Percentiles rank a stretch among this genome's conserved stretches.
Evolutionary conservation across 306 rosid species (phyloP).

Genomic region (Quercus ilex): DNA sequence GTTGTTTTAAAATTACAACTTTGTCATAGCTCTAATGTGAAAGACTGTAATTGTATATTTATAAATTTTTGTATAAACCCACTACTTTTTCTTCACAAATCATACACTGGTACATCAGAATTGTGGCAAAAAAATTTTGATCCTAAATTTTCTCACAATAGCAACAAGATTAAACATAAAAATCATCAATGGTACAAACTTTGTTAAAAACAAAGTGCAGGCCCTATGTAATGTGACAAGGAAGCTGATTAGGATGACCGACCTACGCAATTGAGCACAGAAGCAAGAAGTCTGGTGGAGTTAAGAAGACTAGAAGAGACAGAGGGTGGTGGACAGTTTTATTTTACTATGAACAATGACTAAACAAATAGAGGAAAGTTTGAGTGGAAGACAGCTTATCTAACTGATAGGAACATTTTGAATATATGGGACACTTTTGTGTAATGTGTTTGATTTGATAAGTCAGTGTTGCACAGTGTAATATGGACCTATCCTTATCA

Average conservation of each 20-base stretch:
- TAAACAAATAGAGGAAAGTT: neutral
- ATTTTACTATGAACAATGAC: neutral
- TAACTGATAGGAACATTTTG: neutral
- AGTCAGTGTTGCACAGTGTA: slow-evolving; percentile 4
- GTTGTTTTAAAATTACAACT: too few relatives aligned
- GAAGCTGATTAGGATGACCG: neutral
- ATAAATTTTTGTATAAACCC: too few relatives aligned
- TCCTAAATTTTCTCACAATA: too few relatives aligned
- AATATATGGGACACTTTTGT: neutral
- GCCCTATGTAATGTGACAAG: too few relatives aligned
- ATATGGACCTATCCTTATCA: slow-evolving; percentile 23
- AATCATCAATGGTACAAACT: too few relatives aligned
- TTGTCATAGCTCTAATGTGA: too few relatives aligned
- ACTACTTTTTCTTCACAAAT: too few relatives aligned
- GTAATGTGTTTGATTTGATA: slow-evolving; percentile 12
- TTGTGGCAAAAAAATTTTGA: too few relatives aligned
- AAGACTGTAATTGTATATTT: too few relatives aligned
- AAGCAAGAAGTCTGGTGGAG: neutral
- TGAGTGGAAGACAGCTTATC: slow-evolving; percentile 24
- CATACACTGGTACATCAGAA: too few relatives aligned
- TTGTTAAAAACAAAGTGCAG: too few relatives aligned
- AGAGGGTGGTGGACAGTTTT: neutral
- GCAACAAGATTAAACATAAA: too few relatives aligned
- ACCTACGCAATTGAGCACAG: neutral
- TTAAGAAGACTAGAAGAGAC: neutral